phyloP scores from a whole-genome alignment of 2,329 filamentous ascomycete genomes.

The Aspergillus ustus region DNA sequence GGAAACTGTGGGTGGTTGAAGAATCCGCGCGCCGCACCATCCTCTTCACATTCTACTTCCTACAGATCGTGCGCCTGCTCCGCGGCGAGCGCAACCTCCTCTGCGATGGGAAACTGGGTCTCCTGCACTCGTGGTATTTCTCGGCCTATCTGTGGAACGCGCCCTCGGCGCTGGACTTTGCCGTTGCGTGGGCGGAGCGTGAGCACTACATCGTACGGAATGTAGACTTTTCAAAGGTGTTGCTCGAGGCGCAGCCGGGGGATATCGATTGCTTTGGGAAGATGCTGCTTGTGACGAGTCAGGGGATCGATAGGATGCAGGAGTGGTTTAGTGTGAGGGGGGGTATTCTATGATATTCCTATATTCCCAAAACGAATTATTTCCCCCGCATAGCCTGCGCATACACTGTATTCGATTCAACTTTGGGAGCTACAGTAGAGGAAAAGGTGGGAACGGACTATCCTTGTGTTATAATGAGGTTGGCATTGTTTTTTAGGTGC shows the following conservation, averaged over 20 bases:
- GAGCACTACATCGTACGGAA: slow-evolving; percentile 33
- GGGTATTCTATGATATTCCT: slow-evolving; percentile 12
- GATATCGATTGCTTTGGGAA: slow-evolving; percentile 36
- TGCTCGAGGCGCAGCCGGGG: slow-evolving; percentile 26
- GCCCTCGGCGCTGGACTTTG: slow-evolving; percentile 33
- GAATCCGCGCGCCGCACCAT: slow-evolving; percentile 60
- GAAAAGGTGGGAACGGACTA: too few relatives aligned
- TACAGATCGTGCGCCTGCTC: slow-evolving; percentile 31
- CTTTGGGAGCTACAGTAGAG: too few relatives aligned
- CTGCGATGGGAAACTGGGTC: slow-evolving; percentile 33
- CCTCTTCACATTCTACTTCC: slow-evolving; percentile 54
- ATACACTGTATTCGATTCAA: too few relatives aligned
- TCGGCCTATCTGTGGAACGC: slow-evolving; percentile 36
- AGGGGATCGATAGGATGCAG: slow-evolving; percentile 31
- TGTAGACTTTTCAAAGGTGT: slow-evolving; percentile 27
- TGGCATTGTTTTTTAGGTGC: too few relatives aligned
- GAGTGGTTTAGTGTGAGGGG: slow-evolving; percentile 33
- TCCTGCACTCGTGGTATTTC: slow-evolving; percentile 35
- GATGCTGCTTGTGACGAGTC: slow-evolving; percentile 33
- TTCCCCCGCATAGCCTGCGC: too few relatives aligned
- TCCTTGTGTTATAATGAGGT: too few relatives aligned
- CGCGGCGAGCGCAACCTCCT: slow-evolving; percentile 21
- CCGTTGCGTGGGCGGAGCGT: slow-evolving; percentile 32
- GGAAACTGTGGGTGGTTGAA: slow-evolving; percentile 58
- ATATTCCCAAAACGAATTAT: too few relatives aligned